Percentiles rank a stretch among this genome's conserved stretches.
Evolutionary conservation across 805 yeast species (phyloP).

Genomic region (Pichia occidentalis): DNA sequence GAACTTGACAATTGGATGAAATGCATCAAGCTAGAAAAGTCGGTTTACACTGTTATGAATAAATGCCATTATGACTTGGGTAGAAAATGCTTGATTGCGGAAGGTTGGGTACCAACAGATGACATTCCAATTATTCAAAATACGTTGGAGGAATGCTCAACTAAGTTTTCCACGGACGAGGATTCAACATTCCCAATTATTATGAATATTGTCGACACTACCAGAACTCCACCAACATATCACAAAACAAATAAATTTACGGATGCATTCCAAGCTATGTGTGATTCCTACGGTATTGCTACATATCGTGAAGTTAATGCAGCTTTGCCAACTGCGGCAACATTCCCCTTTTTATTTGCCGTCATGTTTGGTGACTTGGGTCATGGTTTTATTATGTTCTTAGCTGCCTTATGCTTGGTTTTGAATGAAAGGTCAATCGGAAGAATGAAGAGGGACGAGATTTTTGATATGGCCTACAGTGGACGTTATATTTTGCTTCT

Average conservation of each 20-base stretch:
- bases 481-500: slow-evolving; percentile 87
- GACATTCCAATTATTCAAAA: slow-evolving; percentile 42
- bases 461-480: slow-evolving; percentile 90
- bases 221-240: slow-evolving; percentile 87
- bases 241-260: slow-evolving; percentile 95
- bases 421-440: slow-evolving; percentile 66
- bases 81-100: slow-evolving; percentile 61
- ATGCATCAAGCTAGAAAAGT: slow-evolving; percentile 46
- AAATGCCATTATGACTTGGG: slow-evolving; percentile 61
- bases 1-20: slow-evolving; percentile 59
- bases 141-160: slow-evolving; percentile 36
- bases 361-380: slow-evolving; percentile 99
- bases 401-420: slow-evolving; percentile 68
- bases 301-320: slow-evolving; percentile 94
- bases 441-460: slow-evolving; percentile 75
- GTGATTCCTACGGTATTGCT: slow-evolving; percentile 93
- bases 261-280: slow-evolving; percentile 83
- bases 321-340: slow-evolving; percentile 87
- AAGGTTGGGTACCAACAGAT: slow-evolving; percentile 66
- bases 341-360: slow-evolving; percentile 98
- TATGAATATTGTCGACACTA: slow-evolving; percentile 59
- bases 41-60: slow-evolving; percentile 54
- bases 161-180: slow-evolving; percentile 17
- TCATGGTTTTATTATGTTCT: slow-evolving; percentile 79
- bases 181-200: slow-evolving; percentile 27